A percentile compares a stretch with the other conserved stretches of the same genome.
phyloP scores from a whole-genome alignment of 495 filamentous ascomycete species.

The Lophiotrema nucula region DNA sequence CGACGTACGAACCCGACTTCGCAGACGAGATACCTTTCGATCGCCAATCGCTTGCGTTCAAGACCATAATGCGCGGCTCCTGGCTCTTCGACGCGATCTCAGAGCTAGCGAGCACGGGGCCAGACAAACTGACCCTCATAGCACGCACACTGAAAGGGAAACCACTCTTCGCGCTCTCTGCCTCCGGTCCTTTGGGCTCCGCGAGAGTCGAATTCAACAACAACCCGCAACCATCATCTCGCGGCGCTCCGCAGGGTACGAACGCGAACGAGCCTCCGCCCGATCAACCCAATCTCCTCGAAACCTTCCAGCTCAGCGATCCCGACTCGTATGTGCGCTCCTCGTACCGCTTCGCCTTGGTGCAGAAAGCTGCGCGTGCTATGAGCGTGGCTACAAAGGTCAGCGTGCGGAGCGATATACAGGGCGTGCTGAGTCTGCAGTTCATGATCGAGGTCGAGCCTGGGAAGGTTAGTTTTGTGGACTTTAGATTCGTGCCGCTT shows the following conservation, averaged over 20 bases:
- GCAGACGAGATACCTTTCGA: slow-evolving; percentile 79
- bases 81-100: slow-evolving; percentile 82
- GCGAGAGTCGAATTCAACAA: slow-evolving; percentile 81
- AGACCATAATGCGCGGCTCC: slow-evolving; percentile 87
- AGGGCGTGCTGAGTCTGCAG: slow-evolving; percentile 89
- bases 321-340: slow-evolving; percentile 50
- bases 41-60: slow-evolving; percentile 74
- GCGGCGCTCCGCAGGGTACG: not conserved
- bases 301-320: slow-evolving; percentile 66
- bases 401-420: slow-evolving; percentile 79
- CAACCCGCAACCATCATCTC: slow-evolving; percentile 1
- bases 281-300: slow-evolving; percentile 60
- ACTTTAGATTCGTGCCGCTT: slow-evolving; percentile 75
- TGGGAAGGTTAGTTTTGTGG: slow-evolving; percentile 64
- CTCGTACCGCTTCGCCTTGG: slow-evolving; percentile 77
- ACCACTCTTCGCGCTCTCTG: slow-evolving; percentile 73
- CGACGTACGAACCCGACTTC: slow-evolving; percentile 75
- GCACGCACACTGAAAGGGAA: slow-evolving; percentile 54
- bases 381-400: slow-evolving; percentile 93
- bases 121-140: slow-evolving; percentile 60
- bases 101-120: slow-evolving; percentile 74
- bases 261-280: not conserved
- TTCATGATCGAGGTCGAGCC: slow-evolving; percentile 88
- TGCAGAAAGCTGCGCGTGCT: slow-evolving; percentile 77
- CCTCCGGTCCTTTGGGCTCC: slow-evolving; percentile 72